Conservation (phyloP, 202 grass and related monocot genomes). For the Hordeum pubiflorum region DNA sequence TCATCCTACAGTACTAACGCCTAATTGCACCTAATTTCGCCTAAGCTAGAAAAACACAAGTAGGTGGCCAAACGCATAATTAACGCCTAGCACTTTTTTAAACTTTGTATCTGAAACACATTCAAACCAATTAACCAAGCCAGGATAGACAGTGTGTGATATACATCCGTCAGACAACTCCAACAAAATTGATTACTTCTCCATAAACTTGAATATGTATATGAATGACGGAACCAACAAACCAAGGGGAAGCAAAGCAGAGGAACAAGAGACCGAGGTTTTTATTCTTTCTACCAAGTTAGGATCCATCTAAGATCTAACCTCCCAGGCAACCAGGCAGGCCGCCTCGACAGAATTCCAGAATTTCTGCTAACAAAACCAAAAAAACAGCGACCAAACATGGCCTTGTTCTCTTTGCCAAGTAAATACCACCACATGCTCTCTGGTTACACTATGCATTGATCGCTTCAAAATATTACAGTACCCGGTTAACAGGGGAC, state of each 20-base stretch:
- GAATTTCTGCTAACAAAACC: neutral
- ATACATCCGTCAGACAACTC: neutral
- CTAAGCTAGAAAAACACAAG: no score
- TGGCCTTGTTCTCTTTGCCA: neutral
- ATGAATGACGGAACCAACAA: neutral
- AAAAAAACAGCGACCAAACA: neutral
- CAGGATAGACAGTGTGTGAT: neutral
- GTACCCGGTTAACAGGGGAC: neutral
- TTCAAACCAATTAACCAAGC: no score
- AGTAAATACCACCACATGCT: neutral
- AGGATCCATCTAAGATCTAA: neutral
- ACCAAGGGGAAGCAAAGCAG: neutral
- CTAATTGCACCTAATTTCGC: no score
- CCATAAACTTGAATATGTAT: neutral
- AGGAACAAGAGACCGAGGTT: neutral
- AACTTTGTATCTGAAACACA: neutral
- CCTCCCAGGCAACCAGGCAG: neutral
- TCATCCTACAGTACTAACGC: no score
- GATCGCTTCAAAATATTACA: neutral
- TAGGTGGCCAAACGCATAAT: no score
- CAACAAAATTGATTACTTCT: neutral
- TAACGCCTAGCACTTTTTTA: no score
- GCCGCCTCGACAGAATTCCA: neutral
- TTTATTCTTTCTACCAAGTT: neutral
- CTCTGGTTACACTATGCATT: neutral